Percentiles rank a stretch among this genome's conserved stretches.
phyloP scores from a whole-genome alignment of 2,329 filamentous ascomycete genomes.

The Coniochaeta sp. region DNA sequence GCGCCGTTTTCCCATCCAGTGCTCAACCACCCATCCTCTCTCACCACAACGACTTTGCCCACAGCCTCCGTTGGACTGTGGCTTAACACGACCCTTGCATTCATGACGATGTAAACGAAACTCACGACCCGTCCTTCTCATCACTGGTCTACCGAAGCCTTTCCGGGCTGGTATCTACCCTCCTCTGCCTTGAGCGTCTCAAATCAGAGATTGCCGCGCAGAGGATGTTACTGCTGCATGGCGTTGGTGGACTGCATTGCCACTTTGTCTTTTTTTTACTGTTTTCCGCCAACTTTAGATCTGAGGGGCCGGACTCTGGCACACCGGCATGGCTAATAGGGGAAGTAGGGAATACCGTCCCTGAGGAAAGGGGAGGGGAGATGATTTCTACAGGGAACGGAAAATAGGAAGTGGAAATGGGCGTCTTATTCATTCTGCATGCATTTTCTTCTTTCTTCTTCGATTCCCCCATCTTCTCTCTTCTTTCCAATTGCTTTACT shows the following conservation, averaged over 20 bases:
- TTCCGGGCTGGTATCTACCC: background rate
- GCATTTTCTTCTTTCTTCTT: background rate
- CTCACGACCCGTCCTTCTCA: background rate
- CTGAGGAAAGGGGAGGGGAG: background rate
- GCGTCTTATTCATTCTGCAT: background rate
- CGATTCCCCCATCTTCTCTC: background rate
- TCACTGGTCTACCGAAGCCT: background rate
- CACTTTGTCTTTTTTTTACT: background rate
- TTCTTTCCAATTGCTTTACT: slow-evolving; percentile 1
- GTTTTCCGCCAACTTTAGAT: background rate
- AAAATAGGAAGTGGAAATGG: background rate
- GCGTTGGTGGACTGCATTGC: background rate
- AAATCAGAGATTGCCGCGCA: background rate
- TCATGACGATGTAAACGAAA: background rate
- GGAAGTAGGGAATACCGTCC: background rate
- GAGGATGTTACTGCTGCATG: background rate
- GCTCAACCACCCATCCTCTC: background rate
- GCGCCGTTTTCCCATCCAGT: background rate
- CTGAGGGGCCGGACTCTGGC: background rate
- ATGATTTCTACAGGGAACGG: background rate
- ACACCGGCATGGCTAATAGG: background rate
- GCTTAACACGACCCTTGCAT: background rate
- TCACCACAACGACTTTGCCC: background rate
- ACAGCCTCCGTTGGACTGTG: background rate
- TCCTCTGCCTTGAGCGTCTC: background rate